Base-by-base conservation (phyloP, 2,329 filamentous ascomycete species). In the Lecanosticta acicola region DNA sequence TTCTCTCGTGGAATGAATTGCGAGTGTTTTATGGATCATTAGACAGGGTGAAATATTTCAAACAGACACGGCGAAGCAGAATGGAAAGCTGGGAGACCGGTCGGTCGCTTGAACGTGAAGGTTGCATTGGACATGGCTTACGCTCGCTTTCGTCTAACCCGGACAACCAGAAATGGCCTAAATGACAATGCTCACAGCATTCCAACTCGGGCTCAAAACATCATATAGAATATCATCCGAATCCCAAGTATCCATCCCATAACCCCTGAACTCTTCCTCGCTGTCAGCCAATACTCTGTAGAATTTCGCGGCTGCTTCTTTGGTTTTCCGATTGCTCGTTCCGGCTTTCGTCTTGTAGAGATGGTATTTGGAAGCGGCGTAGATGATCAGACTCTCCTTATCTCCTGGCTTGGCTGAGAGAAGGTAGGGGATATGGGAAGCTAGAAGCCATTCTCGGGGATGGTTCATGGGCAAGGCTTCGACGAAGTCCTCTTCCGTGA, bases 361-460 rank as follows among this genome's bases (percentile, higher is more conserved):
- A 42, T 52, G 43, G 32, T 52, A 52, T 20, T 52, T 52, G 11
- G 43, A 46, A 3, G 50, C 50, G 2, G 50, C 50, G 39, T 52
- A 52, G 26, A 52, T 52, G 29, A 52, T 52, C 24, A 52, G 37
- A 17, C 39, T 44, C 41, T 50, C 50, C 44, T 52, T 52, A 21
- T 52, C 50, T 18, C 50, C 50, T 3, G 46, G 50, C 19, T 50
- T 52, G 2, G 47, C 43, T 13, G 43, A 49, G 3, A 52, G 39
- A 11, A 76, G 60, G 57, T 68, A 69, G 0, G 73, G 72, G 0
- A 76, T 52, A 37, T 75, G 71, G 0, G 67, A 64, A 0, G 69
- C 59, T 1, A 76, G 61, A 3, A 76, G 57, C 72, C 73, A 76
- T 49, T 74, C 62, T 2, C 66, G 57, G 26, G 66, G 62, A 1